Evolutionary conservation across 306 rosid species (phyloP).

Genomic region (Medicago lupulina): DNA sequence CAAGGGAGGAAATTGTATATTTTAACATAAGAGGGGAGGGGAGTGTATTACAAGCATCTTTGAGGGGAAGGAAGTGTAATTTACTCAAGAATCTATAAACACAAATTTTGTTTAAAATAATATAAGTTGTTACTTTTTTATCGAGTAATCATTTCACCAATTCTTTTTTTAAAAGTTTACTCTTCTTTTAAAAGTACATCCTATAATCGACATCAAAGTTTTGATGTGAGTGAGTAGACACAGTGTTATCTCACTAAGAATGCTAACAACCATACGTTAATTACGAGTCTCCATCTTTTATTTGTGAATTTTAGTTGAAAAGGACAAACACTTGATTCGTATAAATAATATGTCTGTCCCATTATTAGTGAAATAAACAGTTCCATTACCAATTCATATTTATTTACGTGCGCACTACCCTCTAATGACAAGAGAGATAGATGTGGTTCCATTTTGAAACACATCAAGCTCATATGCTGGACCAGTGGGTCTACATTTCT

Average conservation of each 20-base stretch:
- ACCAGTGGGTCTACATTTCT: not conserved
- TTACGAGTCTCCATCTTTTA: not conserved
- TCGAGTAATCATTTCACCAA: too few species aligned
- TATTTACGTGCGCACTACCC: not conserved
- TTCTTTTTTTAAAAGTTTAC: too few species aligned
- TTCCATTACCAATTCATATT: not conserved
- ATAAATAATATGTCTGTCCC: not conserved
- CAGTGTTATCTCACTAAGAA: not conserved
- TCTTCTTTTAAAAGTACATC: too few species aligned
- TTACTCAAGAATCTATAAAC: too few species aligned
- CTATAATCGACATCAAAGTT: too few species aligned
- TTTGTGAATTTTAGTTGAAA: not conserved
- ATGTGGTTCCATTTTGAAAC: not conserved
- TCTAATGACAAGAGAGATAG: not conserved
- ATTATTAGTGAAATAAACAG: not conserved
- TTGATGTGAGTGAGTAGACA: too few species aligned
- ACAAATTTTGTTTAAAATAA: too few species aligned
- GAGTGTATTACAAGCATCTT: too few species aligned
- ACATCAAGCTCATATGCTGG: not conserved
- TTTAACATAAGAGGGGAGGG: too few species aligned
- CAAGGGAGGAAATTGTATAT: too few species aligned
- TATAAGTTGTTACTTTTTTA: too few species aligned
- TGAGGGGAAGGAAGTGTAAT: too few species aligned
- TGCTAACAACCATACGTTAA: not conserved
- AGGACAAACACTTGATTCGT: not conserved